A percentile compares a stretch with the other conserved stretches of the same genome.
Evolutionary conservation across 148 eudicot species (phyloP).

Genomic region (Beta vulgaris): DNA sequence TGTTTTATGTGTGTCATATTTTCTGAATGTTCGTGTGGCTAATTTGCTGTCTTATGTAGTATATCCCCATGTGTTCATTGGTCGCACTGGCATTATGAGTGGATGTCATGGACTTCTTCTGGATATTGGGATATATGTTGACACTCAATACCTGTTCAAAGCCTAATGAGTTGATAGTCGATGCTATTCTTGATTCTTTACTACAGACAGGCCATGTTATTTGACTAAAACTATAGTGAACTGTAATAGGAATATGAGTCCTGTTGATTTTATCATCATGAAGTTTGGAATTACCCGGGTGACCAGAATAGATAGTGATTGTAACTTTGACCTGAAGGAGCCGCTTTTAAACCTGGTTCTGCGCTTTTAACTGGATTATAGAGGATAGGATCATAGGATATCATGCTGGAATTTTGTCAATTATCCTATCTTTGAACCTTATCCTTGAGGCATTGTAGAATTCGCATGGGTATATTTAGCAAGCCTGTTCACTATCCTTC

Average conservation of each 20-base stretch:
- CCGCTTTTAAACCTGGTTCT: background rate
- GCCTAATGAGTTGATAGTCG: background rate
- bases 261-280: background rate
- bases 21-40: background rate
- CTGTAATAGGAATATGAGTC: background rate
- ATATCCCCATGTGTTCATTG: too few relatives aligned
- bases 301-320: too few relatives aligned
- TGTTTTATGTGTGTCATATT: background rate
- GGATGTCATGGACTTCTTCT: background rate
- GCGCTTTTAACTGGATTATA: background rate
- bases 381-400: background rate
- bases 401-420: background rate
- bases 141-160: background rate
- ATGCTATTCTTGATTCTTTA: background rate
- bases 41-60: background rate
- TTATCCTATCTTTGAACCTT: background rate
- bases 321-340: background rate
- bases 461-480: background rate
- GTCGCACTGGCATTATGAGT: background rate
- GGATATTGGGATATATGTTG: background rate
- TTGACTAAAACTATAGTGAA: background rate
- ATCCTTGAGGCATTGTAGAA: too few relatives aligned
- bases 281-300: too few relatives aligned
- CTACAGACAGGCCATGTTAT: background rate
- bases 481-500: background rate